phyloP scores from a whole-genome alignment of 148 eudicot genomes.

The Rheum nobile region DNA sequence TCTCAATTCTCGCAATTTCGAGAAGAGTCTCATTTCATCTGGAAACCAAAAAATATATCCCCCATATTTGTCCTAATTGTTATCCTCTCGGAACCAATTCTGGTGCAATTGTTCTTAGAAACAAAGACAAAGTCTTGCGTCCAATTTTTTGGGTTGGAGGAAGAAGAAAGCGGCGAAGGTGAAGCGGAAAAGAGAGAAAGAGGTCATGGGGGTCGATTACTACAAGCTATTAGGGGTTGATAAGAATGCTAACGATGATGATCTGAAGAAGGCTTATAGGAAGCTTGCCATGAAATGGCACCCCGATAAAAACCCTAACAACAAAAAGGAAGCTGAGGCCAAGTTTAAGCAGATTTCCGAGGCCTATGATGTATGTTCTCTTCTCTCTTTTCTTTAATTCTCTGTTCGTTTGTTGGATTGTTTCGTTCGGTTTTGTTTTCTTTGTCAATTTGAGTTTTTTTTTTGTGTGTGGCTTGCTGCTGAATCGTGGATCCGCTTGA shows the following conservation, averaged over 20 bases:
- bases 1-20: background rate
- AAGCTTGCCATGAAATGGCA: constrained; percentile 16
- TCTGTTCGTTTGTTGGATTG: background rate
- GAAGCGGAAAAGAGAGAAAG: constrained; percentile 11
- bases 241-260: constrained; percentile 10
- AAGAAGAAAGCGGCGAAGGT: background rate
- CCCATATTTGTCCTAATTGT: background rate
- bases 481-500: background rate
- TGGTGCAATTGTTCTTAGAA: background rate
- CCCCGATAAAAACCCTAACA: constrained; percentile 14
- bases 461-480: background rate
- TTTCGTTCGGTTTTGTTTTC: background rate
- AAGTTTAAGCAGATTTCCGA: constrained; percentile 12
- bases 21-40: background rate
- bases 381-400: background rate
- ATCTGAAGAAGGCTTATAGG: constrained; percentile 14
- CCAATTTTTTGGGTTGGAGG: background rate
- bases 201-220: constrained; percentile 12
- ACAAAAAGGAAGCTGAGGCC: constrained; percentile 15
- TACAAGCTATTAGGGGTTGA: constrained; percentile 8
- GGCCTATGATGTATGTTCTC: constrained; percentile 10
- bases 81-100: background rate
- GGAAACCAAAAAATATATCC: background rate
- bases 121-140: background rate
- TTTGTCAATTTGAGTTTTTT: background rate